phyloP scores from a whole-genome alignment of 768 basidiomycete species.

The Lepiota venenata region DNA sequence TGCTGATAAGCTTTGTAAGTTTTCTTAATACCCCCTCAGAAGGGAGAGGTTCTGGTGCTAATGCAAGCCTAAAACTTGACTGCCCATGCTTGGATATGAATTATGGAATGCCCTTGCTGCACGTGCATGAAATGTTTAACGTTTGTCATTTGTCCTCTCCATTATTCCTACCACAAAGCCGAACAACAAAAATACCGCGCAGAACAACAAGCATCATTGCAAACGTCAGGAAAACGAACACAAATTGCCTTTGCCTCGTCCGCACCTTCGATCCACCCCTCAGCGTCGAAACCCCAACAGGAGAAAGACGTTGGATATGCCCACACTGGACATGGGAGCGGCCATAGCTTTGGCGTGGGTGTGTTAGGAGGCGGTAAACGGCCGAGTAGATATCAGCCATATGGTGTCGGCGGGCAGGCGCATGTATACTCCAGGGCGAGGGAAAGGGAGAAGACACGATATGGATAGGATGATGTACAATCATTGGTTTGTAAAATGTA shows the following conservation, averaged over 20 bases:
- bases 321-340: neutral
- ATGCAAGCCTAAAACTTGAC: slow-evolving; percentile 19
- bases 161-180: slow-evolving; percentile 35
- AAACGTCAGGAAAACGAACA: slow-evolving; percentile 52
- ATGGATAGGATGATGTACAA: no score
- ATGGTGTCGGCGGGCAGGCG: neutral
- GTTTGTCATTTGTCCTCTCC: slow-evolving; percentile 14
- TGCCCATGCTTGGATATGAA: neutral
- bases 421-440: neutral
- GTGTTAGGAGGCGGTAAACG: slow-evolving; percentile 6
- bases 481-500: no score
- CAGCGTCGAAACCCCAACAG: neutral
- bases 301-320: neutral
- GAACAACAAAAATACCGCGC: slow-evolving; percentile 57
- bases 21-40: slow-evolving; percentile 7
- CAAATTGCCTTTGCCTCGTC: slow-evolving; percentile 57
- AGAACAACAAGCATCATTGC: slow-evolving; percentile 53
- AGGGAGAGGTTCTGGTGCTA: slow-evolving; percentile 13
- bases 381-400: slow-evolving; percentile 11
- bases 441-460: no score
- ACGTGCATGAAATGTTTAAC: slow-evolving; percentile 8
- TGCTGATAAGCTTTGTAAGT: slow-evolving; percentile 76
- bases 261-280: neutral
- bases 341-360: neutral
- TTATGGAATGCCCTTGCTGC: slow-evolving; percentile 15